Conservation (phyloP, 2,329 filamentous ascomycete genomes). For the Fusarium albosuccineum region DNA sequence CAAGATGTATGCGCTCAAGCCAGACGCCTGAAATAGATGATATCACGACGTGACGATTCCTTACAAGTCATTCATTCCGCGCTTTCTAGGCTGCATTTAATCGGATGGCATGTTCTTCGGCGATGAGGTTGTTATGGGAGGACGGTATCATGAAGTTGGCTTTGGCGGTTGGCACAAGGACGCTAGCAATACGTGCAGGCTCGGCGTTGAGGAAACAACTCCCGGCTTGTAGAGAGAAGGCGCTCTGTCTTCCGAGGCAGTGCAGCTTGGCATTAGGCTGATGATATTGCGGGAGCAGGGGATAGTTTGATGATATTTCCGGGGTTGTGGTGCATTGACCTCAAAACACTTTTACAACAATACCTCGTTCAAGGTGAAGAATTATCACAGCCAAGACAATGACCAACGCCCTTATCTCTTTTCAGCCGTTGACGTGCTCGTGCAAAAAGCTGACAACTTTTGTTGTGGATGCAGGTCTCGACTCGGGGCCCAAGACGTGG, state of each 20-base stretch:
- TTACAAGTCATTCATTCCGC: too few relatives aligned
- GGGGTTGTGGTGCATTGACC: slow-evolving; percentile 2
- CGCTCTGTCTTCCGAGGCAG: background rate
- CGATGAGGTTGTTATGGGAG: too few relatives aligned
- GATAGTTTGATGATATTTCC: slow-evolving; percentile 1
- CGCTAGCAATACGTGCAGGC: background rate
- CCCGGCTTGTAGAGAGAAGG: background rate
- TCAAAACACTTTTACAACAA: background rate
- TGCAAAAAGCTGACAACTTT: background rate
- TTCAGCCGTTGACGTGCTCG: slow-evolving; percentile 1
- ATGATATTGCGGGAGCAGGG: slow-evolving; percentile 9
- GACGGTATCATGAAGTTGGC: too few relatives aligned
- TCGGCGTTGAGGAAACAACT: slow-evolving; percentile 1
- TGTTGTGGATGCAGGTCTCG: background rate
- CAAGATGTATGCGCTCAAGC: slow-evolving; percentile 80
- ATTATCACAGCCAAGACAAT: background rate
- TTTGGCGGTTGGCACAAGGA: too few relatives aligned
- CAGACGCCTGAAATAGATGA: slow-evolving; percentile 41
- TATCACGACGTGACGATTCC: background rate
- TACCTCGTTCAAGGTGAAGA: background rate
- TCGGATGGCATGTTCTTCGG: too few relatives aligned
- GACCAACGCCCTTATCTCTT: background rate
- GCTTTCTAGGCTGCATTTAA: too few relatives aligned
- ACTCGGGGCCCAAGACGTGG: background rate
- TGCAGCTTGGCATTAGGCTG: slow-evolving; percentile 5